Conservation (phyloP, 2,329 filamentous ascomycete genomes). For the Pestalotiopsis sp. region DNA sequence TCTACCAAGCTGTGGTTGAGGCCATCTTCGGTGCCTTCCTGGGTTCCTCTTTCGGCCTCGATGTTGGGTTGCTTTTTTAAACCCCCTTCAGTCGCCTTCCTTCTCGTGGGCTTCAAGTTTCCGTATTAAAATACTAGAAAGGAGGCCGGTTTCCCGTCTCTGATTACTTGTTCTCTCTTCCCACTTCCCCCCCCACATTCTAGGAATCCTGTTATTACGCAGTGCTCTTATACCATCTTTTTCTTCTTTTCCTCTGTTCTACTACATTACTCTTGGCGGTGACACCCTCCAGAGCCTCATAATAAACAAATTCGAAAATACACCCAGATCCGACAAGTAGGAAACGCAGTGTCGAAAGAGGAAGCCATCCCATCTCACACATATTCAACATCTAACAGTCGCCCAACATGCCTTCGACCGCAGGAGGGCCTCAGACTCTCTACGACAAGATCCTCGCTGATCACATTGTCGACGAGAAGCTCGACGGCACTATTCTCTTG, state of each 20-base stretch:
- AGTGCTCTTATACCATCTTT: not conserved
- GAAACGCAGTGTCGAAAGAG: not conserved
- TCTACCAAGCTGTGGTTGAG: not conserved
- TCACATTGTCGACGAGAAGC: slow-evolving; percentile 93
- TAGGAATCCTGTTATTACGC: not conserved
- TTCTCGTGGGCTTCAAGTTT: not conserved
- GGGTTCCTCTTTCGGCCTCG: slow-evolving; percentile 8
- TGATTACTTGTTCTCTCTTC: not conserved
- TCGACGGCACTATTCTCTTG: slow-evolving; percentile 86
- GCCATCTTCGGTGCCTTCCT: not conserved
- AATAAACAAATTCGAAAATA: not conserved
- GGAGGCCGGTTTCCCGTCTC: not conserved
- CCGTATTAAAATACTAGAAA: not conserved
- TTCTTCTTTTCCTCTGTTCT: not conserved
- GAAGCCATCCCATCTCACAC: not conserved
- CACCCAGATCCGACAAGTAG: not conserved
- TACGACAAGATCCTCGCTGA: slow-evolving; percentile 97
- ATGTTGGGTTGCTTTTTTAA: not conserved
- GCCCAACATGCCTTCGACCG: slow-evolving; percentile 72
- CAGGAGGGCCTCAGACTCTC: slow-evolving; percentile 75
- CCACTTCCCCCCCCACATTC: not conserved
- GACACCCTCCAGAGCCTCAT: not conserved
- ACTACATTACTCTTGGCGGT: not conserved
- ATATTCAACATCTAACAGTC: not conserved
- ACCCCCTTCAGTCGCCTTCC: not conserved